A percentile compares a stretch with the other conserved stretches of the same genome.
phyloP scores from a whole-genome alignment of 805 yeast genomes.

The Wickerhamiella qilinensis region DNA sequence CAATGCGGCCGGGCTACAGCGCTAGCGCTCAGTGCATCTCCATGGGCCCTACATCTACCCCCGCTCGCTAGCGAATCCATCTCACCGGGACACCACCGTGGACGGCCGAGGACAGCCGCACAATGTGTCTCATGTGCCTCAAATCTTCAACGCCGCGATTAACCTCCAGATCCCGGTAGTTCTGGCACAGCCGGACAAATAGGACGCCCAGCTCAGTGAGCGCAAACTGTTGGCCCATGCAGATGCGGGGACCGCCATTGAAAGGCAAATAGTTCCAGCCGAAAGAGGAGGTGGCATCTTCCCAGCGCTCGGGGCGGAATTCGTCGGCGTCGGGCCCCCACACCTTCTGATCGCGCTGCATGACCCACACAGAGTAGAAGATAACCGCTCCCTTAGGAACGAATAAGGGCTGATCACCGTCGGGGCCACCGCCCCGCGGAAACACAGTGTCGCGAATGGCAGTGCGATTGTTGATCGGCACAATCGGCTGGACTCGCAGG shows the following conservation, averaged over 20 bases:
- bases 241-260: constrained; percentile 41
- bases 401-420: constrained; percentile 22
- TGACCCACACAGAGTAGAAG: constrained; percentile 23
- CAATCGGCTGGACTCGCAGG: constrained; percentile 31
- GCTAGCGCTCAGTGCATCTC: too few relatives aligned
- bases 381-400: constrained; percentile 27
- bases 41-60: too few relatives aligned
- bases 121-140: neutral
- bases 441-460: constrained; percentile 28
- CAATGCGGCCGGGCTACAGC: too few relatives aligned
- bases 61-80: neutral
- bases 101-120: constrained; percentile 3
- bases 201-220: constrained; percentile 28
- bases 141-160: neutral
- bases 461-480: constrained; percentile 29
- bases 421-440: constrained; percentile 34
- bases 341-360: constrained; percentile 24
- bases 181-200: constrained; percentile 6
- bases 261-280: constrained; percentile 38
- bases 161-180: neutral
- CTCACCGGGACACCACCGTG: constrained; percentile 4
- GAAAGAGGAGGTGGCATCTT: constrained; percentile 17
- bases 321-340: constrained; percentile 28
- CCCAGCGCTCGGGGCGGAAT: constrained; percentile 26
- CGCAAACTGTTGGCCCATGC: constrained; percentile 42